phyloP scores from a whole-genome alignment of 2,329 filamentous ascomycete genomes.

The Thelonectria blattea region DNA sequence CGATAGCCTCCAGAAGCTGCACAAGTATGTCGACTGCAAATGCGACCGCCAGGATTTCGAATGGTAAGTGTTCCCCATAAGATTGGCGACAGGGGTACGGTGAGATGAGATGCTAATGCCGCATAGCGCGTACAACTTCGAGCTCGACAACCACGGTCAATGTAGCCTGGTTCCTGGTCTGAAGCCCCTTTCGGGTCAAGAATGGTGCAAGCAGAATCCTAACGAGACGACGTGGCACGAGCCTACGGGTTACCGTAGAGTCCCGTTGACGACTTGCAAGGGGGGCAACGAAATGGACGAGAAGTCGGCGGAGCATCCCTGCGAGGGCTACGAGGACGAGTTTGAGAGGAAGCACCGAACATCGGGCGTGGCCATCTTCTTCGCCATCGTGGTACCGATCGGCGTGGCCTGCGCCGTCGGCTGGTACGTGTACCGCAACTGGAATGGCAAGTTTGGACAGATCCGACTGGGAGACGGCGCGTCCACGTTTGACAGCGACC shows the following conservation, averaged over 20 bases:
- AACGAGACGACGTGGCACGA: conserved; percentile 80
- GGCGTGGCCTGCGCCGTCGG: conserved; percentile 73
- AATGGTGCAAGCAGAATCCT: conserved; percentile 65
- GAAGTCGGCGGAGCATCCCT: conserved; percentile 60
- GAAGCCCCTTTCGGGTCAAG: conserved; percentile 57
- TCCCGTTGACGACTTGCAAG: conserved; percentile 86
- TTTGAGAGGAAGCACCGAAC: conserved; percentile 74
- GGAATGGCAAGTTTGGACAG: conserved; percentile 89
- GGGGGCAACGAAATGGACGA: conserved; percentile 79
- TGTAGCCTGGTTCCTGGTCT: conserved; percentile 81
- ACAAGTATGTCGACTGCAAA: conserved; percentile 78
- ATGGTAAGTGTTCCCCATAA: conserved; percentile 66
- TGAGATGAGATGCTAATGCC: conserved; percentile 22
- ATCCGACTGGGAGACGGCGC: conserved; percentile 81
- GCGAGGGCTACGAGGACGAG: conserved; percentile 81
- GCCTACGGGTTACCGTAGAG: conserved; percentile 85
- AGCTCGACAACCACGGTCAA: conserved; percentile 76
- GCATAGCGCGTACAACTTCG: conserved; percentile 89
- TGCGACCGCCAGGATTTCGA: conserved; percentile 90
- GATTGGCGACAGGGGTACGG: background rate
- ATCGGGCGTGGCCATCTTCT: conserved; percentile 79
- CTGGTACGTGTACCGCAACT: conserved; percentile 85
- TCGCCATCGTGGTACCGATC: conserved; percentile 81
- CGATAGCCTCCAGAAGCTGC: conserved; percentile 71
- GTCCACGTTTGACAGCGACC: conserved; percentile 67